These are phyloP conservation scores for Sisymbrium irio DNA, from an alignment of 345 rosid species.

Conservation along the genomic window DNA sequence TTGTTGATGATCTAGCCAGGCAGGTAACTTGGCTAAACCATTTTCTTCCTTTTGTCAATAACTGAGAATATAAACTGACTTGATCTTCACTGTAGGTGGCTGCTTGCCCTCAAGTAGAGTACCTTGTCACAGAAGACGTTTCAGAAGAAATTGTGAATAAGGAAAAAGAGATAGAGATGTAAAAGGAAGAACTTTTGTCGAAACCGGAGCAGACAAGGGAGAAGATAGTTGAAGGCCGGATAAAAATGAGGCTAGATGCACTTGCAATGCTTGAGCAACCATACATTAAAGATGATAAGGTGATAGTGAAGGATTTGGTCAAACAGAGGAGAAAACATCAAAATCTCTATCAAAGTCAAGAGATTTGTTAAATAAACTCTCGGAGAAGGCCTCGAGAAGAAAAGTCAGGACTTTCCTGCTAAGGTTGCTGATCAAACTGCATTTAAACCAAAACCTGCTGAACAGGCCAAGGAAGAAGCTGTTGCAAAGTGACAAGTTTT, in stretches of 20 bases:
- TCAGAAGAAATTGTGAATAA: constrained; percentile 74
- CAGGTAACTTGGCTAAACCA: constrained; percentile 37
- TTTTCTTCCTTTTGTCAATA: background rate
- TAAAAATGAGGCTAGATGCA: constrained; percentile 82
- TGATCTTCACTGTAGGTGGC: constrained; percentile 52
- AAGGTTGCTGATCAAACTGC: constrained; percentile 95
- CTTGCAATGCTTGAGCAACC: constrained; percentile 92
- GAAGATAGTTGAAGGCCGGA: constrained; percentile 89
- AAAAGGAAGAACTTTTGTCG: constrained; percentile 85
- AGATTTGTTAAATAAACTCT: constrained; percentile 83
- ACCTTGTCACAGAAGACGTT: constrained; percentile 79
- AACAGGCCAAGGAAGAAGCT: constrained; percentile 55
- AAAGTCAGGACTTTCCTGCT: constrained; percentile 91
- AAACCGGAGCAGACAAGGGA: constrained; percentile 90
- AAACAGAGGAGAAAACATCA: constrained; percentile 97
- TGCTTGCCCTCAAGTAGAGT: constrained; percentile 87
- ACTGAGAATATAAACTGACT: background rate
- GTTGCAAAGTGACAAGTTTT: constrained; percentile 67
- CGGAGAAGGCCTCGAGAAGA: constrained; percentile 91
- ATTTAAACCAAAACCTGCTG: constrained; percentile 47
- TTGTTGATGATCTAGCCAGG: constrained; percentile 90
- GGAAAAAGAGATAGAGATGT: constrained; percentile 91
- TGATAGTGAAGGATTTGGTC: constrained; percentile 78
- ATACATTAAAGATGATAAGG: constrained; percentile 86
- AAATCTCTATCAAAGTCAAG: constrained; percentile 84